Evolutionary conservation across 2,329 filamentous ascomycete species (phyloP), one percentile per base, ranked within the genome.

Genomic region (Exophiala dermatitidis): DNA sequence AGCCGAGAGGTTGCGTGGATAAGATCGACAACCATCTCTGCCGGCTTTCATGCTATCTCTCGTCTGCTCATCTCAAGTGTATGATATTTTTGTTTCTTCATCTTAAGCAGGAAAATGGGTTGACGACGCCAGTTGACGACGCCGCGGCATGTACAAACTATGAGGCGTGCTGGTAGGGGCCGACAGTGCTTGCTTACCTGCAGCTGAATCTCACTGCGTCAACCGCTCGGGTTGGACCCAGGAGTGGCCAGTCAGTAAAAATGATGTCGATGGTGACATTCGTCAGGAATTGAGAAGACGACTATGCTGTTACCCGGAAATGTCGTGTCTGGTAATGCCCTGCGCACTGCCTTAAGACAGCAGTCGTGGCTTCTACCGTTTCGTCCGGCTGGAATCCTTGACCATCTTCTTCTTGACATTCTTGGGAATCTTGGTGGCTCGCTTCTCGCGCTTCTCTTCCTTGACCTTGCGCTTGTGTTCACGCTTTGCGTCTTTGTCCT

Each of bases 351-450:
- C 19, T 19, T 2, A 19, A 19, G 19, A 2, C 19, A 19, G 5
- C 36, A 41, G 5, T 28, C 12, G 28, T 41, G 38, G 1, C 19
- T 2, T 28, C 57, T 48, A 65, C 38, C 61, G 61, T 73, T 86
- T 85, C 65, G 79, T 81, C 61, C 81, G 75, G 52, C 81, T 76
- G 10, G 78, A 77, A 58, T 75, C 75, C 52, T 77, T 79, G 29
- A 95, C 81, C 53, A 95, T 71, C 68, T 86, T 88, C 77, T 96
- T 97, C 79, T 98, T 98, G 33, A 95, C 61, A 67, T 94, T 83
- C 73, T 98, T 98, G 0, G 93, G 91, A 72, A 98, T 95, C 77
- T 98, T 98, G 3, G 88, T 86, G 70, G 91, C 88, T 56, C 93
- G 77, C 75, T 94, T 90, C 70, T 96, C 90, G 34, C 89, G 83